Percentiles rank a stretch among this genome's conserved stretches.
These are phyloP conservation scores for Chondrus crispus DNA, from an alignment of 23 red algal genomes.

Conservation along the genomic window DNA sequence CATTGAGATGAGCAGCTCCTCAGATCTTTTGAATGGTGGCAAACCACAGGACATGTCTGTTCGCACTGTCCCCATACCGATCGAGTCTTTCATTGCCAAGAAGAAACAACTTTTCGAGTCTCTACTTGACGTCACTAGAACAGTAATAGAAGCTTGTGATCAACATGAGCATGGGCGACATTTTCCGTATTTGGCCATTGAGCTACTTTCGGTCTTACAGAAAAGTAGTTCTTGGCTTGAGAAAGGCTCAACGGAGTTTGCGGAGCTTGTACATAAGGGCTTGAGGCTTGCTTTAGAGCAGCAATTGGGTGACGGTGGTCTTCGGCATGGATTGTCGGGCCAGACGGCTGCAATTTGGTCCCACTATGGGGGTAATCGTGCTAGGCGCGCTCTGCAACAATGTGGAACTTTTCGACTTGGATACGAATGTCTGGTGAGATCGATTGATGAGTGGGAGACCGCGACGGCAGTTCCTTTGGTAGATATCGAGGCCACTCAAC, in stretches of 20 bases:
- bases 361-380: slow-evolving; percentile 46
- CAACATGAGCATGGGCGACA: slow-evolving; percentile 5
- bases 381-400: neutral
- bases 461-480: neutral
- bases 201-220: slow-evolving; percentile 37
- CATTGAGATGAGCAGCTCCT: no score
- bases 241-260: slow-evolving; percentile 10
- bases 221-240: slow-evolving; percentile 31
- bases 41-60: no score
- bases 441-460: neutral
- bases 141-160: slow-evolving; percentile 14
- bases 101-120: slow-evolving; percentile 50
- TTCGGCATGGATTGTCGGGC: neutral
- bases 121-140: neutral
- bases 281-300: neutral
- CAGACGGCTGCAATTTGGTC: slow-evolving; percentile 38
- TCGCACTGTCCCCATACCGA: neutral
- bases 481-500: slow-evolving; percentile 35
- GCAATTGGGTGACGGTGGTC: no score
- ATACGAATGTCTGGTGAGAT: slow-evolving; percentile 6
- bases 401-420: slow-evolving; percentile 9
- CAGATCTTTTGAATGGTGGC: no score
- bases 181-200: slow-evolving; percentile 36
- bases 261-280: slow-evolving; percentile 6
- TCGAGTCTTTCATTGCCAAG: slow-evolving; percentile 5